Evolutionary conservation across 306 rosid species (phyloP), one percentile per base, ranked within the genome.

Genomic region (Trifolium repens): DNA sequence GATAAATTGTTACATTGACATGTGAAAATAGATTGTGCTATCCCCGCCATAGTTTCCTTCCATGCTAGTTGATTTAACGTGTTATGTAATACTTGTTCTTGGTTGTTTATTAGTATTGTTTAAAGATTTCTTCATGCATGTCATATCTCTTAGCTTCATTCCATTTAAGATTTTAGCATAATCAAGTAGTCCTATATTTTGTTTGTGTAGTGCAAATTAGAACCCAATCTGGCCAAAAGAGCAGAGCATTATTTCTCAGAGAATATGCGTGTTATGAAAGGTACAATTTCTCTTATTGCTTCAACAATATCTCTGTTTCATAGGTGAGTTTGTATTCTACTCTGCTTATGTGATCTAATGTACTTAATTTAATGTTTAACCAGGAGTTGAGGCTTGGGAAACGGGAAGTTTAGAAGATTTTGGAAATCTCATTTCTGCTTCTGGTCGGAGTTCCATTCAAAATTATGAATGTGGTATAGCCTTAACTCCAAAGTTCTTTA

Each of bases 221-320:
- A 82, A 60, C 55, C 85, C 7, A 22, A 80, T 76, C 85, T 90
- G 62, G 91, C 93, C 62, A 94, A 90, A 82, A 85, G 96, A 79
- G 99, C 97, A 72, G 92, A 92, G 65, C 99, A 92, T 81, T 94
- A 86, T 76, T 94, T 94, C 84, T 90, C 98, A 27, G 98, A 94
- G 84, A 94, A 82, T 79, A 79, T 49, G 84, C 96, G 98, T 13
- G 98, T 94, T 69, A 32, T 54, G 67, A 87, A 87, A 89, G 98
- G 98, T 94, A 77, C 39, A 43, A 30, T 67, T 47, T 67, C 34
- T 70, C 61, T 1, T 58, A 15, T 76, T 70, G 74, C 42, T 76
- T 52, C 46, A 26, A 40, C 19, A 54, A 67, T 17, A 65, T 71
- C 62, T 71, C 40, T 53, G 58, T 35, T 54, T 74, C 61, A n/a